Conservation (phyloP, 2,329 filamentous ascomycete genomes). For the Tolypocladium pustulatum region DNA sequence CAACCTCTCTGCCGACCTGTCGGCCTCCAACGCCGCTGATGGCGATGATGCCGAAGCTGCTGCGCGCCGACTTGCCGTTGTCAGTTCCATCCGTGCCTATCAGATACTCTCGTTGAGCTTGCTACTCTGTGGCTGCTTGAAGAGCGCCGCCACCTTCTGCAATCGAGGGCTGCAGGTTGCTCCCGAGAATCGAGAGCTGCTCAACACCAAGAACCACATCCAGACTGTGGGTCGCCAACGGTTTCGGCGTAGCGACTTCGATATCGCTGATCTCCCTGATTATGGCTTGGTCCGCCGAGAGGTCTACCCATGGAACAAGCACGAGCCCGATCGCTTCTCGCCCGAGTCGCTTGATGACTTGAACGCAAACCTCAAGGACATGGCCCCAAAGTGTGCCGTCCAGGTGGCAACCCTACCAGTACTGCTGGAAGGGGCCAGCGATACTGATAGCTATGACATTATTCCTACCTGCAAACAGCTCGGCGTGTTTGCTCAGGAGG, state of each 20-base stretch:
- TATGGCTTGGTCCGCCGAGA: conserved; percentile 59
- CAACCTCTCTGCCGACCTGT: conserved; percentile 24
- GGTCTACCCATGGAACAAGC: conserved; percentile 58
- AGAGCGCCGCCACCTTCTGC: conserved; percentile 57
- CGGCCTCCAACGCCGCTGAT: conserved; percentile 20
- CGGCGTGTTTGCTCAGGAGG: conserved; percentile 77
- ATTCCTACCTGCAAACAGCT: conserved; percentile 62
- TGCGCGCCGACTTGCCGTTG: conserved; percentile 29
- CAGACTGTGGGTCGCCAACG: conserved; percentile 38
- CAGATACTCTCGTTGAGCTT: conserved; percentile 48
- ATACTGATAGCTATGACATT: conserved; percentile 35
- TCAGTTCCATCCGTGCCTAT: conserved; percentile 46
- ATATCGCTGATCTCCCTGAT: conserved; percentile 52
- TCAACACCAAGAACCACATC: conserved; percentile 43
- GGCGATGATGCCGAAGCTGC: conserved; percentile 21
- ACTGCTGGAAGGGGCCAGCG: conserved; percentile 46
- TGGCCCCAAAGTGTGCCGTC: conserved; percentile 76
- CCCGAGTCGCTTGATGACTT: conserved; percentile 58
- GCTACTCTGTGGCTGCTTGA: conserved; percentile 56
- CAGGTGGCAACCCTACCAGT: conserved; percentile 65
- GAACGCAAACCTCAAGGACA: conserved; percentile 56
- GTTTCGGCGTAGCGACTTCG: conserved; percentile 33
- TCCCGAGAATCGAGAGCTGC: conserved; percentile 44
- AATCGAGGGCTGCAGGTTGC: conserved; percentile 46
- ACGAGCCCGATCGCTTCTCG: conserved; percentile 62